Percentiles rank a stretch among this genome's conserved stretches.
Conservation (phyloP, 257 asterid genomes). For the Coffea eugenioides region DNA sequence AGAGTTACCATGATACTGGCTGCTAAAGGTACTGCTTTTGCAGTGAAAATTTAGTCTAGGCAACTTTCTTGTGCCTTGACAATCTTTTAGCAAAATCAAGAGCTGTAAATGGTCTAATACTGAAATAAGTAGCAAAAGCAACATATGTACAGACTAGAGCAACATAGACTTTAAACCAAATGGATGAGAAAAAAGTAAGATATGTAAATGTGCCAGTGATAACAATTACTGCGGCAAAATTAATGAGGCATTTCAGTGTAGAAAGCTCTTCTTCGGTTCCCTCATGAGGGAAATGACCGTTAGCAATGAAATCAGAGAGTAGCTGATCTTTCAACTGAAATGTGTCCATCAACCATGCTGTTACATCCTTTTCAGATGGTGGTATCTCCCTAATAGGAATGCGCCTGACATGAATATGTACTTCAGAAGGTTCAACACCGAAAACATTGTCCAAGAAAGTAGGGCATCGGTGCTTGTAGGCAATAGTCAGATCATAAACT, state of each 20-base stretch:
- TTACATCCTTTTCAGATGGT: conserved; percentile 47
- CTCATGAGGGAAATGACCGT: conserved; percentile 66
- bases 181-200: conserved; percentile 61
- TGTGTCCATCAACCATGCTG: conserved; percentile 68
- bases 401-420: conserved; percentile 69
- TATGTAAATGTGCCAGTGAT: conserved; percentile 51
- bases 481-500: conserved; percentile 89
- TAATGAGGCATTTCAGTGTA: conserved; percentile 46
- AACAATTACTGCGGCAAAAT: conserved; percentile 49
- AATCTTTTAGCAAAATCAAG: conserved; percentile 5
- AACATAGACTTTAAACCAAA: conserved; percentile 69
- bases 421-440: conserved; percentile 85
- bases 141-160: conserved; percentile 50
- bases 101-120: conserved; percentile 37
- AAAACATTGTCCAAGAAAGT: conserved; percentile 78
- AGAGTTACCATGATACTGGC: not conserved
- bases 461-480: conserved; percentile 67
- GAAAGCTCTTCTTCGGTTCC: conserved; percentile 65
- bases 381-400: conserved; percentile 53
- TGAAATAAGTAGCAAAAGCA: conserved; percentile 53
- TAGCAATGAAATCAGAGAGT: conserved; percentile 55
- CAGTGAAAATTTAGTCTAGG: not conserved
- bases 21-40: not conserved
- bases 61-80: conserved; percentile 5
- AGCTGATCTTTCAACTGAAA: conserved; percentile 63